Evolutionary conservation across 129 eudicot genomes (phyloP), one percentile per base, ranked within the genome.

Genomic region (Centaurea solstitialis): DNA sequence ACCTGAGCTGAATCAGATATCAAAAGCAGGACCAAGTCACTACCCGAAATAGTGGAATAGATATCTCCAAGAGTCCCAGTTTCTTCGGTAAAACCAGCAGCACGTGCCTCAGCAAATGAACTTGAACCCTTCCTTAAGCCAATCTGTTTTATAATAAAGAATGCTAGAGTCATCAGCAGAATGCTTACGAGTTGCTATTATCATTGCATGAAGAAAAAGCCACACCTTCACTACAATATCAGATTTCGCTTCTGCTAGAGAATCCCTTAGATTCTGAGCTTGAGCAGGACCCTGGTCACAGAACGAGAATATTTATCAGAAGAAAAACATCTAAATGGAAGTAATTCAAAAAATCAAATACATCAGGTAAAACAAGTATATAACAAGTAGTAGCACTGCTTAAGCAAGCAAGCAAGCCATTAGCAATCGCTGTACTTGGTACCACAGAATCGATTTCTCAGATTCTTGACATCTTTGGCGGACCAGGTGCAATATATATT

Each of bases 1-100:
- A 94, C 98, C 98, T 91, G 97, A 20, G 97, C 97, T 38, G 97
- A 81, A 84, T 91, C 97, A 20, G 97, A 91, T 73, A 91, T 91
- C 83, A 91, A 89, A 28, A 91, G 90, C 87, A 91, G 81, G 82
- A 91, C 92, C 74, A 91, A 83, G 83, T 91, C 97, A 73, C 97
- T 91, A 79, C 90, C 84, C 26, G 93, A 87, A 17, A 91, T 62
- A 12, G 97, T 91, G 59, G 87, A 89, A 67, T 80, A 91, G 47
- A 91, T 89, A 79, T 91, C 97, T 76, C 97, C 97, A 0, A 91
- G 82, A 62, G 97, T 91, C 59, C 97, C 93, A 77, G 22, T 89
- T 77, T 91, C 97, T 86, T 91, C 97, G 2, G 89, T 83, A 78
- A 91, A 91, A 7, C 97, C 97, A 79, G 97, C 91, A 71, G 86